Conservation (phyloP, 2,329 filamentous ascomycete species). For the Neophaeococcomyces aloes region DNA sequence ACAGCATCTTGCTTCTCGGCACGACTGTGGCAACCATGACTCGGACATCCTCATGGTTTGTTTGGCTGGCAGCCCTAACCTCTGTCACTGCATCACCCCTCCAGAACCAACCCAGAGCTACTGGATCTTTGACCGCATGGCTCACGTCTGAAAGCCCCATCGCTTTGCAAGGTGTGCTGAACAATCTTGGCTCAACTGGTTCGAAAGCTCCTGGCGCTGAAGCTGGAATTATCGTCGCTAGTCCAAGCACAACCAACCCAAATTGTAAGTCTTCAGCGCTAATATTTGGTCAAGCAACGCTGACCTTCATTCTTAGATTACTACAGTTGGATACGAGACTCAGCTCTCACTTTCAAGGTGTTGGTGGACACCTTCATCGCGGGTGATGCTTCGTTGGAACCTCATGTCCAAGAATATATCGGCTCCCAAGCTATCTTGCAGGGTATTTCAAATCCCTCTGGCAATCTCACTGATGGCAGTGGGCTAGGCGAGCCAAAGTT, state of each 20-base stretch:
- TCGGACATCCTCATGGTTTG: too few species aligned
- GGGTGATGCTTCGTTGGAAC: conserved; percentile 50
- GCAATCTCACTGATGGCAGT: conserved; percentile 43
- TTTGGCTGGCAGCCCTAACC: background rate
- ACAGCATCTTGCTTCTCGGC: too few species aligned
- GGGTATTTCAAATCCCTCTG: conserved; percentile 57
- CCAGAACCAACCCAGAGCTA: conserved; percentile 6
- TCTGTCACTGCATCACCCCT: background rate
- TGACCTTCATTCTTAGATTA: conserved; percentile 36
- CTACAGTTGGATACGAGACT: conserved; percentile 68
- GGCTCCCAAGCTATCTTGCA: conserved; percentile 55
- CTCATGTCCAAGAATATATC: conserved; percentile 58
- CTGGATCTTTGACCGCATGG: conserved; percentile 25
- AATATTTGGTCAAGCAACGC: background rate
- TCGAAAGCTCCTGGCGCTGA: conserved; percentile 39
- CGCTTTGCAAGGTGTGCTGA: conserved; percentile 44
- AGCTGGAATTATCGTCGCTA: conserved; percentile 46
- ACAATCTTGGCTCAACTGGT: conserved; percentile 45
- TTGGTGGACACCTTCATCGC: conserved; percentile 58
- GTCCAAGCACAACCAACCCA: conserved; percentile 45
- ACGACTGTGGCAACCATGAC: too few species aligned
- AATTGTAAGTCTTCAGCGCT: conserved; percentile 27
- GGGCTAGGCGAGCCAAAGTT: conserved; percentile 64
- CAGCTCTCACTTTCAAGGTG: conserved; percentile 60
- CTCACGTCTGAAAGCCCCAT: conserved; percentile 37